phyloP scores from a whole-genome alignment of 257 asterid species.

The Nicotiana sylvestris region DNA sequence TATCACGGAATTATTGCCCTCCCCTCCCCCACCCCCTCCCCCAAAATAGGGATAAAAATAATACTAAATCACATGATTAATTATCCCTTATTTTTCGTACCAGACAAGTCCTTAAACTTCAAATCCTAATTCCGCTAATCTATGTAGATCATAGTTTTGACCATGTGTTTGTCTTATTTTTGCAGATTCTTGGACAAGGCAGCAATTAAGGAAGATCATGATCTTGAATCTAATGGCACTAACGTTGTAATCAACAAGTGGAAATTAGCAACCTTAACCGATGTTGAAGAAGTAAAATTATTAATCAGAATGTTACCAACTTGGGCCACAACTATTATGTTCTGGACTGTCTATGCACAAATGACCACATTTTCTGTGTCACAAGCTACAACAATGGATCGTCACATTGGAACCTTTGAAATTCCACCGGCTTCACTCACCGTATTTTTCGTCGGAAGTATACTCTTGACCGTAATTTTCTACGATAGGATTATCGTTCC shows the following conservation, averaged over 20 bases:
- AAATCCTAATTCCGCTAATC: no score
- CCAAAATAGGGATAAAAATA: no score
- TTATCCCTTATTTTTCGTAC: no score
- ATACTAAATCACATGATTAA: no score
- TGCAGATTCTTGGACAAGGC: slow-evolving; percentile 65
- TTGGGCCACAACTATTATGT: slow-evolving; percentile 84
- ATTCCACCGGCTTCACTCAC: slow-evolving; percentile 75
- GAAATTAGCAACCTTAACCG: slow-evolving; percentile 62
- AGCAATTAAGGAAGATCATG: slow-evolving; percentile 41
- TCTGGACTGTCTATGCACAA: slow-evolving; percentile 81
- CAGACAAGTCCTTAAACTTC: no score
- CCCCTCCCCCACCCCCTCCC: no score
- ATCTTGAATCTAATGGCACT: not conserved
- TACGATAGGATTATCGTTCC: slow-evolving; percentile 58
- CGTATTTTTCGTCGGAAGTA: slow-evolving; percentile 62
- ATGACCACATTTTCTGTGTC: slow-evolving; percentile 79
- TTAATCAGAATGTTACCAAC: slow-evolving; percentile 68
- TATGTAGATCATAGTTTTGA: not conserved
- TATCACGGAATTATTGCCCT: no score
- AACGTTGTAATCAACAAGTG: slow-evolving; percentile 33
- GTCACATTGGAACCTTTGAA: slow-evolving; percentile 47
- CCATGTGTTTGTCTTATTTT: not conserved
- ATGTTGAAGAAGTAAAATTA: slow-evolving; percentile 79
- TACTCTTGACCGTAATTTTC: slow-evolving; percentile 55
- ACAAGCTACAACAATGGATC: slow-evolving; percentile 80